These are phyloP conservation scores for Lecanicillium sp. DNA, from an alignment of 2,329 filamentous ascomycete species.

Conservation along the genomic window DNA sequence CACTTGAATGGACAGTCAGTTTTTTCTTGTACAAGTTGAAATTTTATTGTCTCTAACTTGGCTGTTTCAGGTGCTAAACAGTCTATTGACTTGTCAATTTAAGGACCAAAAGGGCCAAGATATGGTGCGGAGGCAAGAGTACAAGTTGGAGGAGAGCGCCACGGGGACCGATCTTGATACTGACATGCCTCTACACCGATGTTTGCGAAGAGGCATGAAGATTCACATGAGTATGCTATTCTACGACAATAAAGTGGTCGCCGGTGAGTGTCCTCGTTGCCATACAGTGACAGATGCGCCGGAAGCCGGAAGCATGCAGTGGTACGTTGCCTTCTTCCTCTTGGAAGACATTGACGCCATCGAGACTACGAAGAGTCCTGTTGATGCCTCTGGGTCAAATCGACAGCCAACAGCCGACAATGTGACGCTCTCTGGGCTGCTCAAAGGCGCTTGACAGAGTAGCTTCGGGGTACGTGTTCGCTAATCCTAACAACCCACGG, in stretches of 20 bases:
- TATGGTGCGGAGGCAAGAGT: neutral
- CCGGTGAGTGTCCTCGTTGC: neutral
- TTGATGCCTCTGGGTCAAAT: neutral
- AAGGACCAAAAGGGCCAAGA: neutral
- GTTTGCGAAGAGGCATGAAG: neutral
- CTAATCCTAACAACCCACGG: too few species aligned
- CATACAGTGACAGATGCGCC: neutral
- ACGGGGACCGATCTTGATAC: neutral
- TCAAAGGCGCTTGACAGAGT: conserved; percentile 68
- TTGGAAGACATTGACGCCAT: conserved; percentile 25
- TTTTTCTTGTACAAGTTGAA: neutral
- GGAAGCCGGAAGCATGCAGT: neutral
- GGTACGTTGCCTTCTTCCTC: neutral
- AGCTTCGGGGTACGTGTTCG: too few species aligned
- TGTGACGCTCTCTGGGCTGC: conserved; percentile 52
- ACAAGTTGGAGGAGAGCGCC: neutral
- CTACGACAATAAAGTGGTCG: neutral
- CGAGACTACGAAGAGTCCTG: neutral
- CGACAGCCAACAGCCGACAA: neutral
- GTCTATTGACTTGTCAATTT: neutral
- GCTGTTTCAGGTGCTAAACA: neutral
- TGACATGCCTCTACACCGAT: neutral
- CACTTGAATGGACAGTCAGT: neutral
- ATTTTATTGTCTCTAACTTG: neutral
- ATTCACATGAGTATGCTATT: conserved; percentile 2